Conservation (phyloP, 2,329 filamentous ascomycete species). For the Colletotrichum cordylinicola region DNA sequence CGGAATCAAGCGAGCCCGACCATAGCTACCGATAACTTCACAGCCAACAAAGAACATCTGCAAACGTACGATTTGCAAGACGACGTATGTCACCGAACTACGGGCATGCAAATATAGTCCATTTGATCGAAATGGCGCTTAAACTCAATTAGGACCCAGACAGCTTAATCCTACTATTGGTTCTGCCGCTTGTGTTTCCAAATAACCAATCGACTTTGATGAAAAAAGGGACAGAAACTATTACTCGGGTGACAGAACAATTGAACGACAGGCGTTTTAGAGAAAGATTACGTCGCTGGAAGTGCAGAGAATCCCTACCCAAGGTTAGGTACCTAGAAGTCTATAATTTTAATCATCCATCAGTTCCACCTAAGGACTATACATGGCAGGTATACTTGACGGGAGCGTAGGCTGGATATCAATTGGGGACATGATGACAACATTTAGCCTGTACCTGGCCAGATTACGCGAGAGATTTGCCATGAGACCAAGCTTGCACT, state of each 20-base stretch:
- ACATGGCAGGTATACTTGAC: not conserved
- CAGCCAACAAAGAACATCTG: too few species aligned
- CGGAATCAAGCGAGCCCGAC: too few species aligned
- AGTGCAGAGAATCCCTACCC: accelerated
- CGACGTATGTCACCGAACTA: too few species aligned
- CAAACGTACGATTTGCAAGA: too few species aligned
- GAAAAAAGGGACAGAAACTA: not conserved
- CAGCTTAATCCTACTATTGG: accelerated
- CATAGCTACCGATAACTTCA: too few species aligned
- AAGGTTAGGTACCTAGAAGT: accelerated
- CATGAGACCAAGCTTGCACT: too few species aligned
- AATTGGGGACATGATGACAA: accelerated
- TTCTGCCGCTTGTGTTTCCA: accelerated
- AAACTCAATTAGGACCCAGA: not conserved
- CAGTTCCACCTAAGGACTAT: accelerated
- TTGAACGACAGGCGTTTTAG: accelerated
- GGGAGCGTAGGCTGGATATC: accelerated
- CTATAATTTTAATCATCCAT: accelerated
- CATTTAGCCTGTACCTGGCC: not conserved
- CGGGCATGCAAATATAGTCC: too few species aligned
- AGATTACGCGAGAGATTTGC: not conserved
- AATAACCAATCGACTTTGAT: not conserved
- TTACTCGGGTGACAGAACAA: accelerated
- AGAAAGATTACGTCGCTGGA: accelerated
- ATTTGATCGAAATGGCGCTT: too few species aligned